Evolutionary conservation across 176 grass and related monocot species (phyloP), one percentile per base, ranked within the genome.

Genomic region (Paspalum vaginatum): DNA sequence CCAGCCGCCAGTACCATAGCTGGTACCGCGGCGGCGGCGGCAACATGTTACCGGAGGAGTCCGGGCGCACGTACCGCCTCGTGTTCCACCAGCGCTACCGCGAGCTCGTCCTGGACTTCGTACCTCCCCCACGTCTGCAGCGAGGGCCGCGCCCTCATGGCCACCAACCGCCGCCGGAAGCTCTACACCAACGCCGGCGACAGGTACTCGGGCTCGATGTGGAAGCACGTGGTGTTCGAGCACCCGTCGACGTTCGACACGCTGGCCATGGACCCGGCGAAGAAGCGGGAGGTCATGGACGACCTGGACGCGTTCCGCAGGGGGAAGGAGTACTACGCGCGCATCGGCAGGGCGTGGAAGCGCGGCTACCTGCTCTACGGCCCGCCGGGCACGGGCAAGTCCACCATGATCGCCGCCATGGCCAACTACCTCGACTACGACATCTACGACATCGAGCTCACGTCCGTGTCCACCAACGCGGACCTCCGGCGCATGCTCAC

Each of bases 371-470:
- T 89, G 0, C 65, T 89, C 0, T 49, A 85, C 65, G 78, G 87
- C 20, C 72, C 78, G 0, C 87, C 87, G 0, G 83, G 82, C 40
- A 89, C 83, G 27, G 87, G 87, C 82, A 86, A 82, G 83, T 81
- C 83, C 4, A 60, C 65, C 58, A 86, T 86, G 74, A 55, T 85
- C 45, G 79, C 78, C 17, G 73, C 79, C 78, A 86, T 86, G 83
- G 73, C 88, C 46, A 89, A 89, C 77, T 70, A 85, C 51, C 83
- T 90, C 50, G 22, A 78, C 57, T 85, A 82, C 32, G 50, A 85
- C 83, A 17, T 82, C 49, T 89, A 89, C 83, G 83, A 89, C 59
- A 32, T 90, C 22, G 83, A 90, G 68, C 88, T 86, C 43, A 85
- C 89, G 0, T 15, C 72, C 9, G 72, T 91, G 7, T 2, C 44